Evolutionary conservation across 495 filamentous ascomycete species (phyloP), one percentile per base, ranked within the genome.

Genomic region (Penicillium desertorum): DNA sequence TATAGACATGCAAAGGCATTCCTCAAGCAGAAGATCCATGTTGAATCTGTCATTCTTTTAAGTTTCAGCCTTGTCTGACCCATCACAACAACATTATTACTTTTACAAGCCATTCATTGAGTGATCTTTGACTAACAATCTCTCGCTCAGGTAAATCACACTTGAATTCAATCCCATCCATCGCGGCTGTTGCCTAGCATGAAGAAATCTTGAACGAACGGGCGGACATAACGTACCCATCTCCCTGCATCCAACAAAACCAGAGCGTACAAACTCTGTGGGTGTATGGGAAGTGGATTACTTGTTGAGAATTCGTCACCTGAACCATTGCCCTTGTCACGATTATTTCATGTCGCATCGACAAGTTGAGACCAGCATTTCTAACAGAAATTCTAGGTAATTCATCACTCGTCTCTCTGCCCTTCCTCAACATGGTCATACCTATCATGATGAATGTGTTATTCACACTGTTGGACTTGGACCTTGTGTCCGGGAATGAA

Each of bases 1-100:
- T 81, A 36, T 78, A 78, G 81, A 92, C 86, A 87, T 79, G 85
- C 84, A 87, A 65, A 91, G 89, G 92, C 90, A 96, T 96, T 96
- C 92, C 92, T 96, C 92, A 87, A 88, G 81, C 92, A 82, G 86
- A 96, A 95, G 77, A 83, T 73, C 70, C 67, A 86, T 95, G 90
- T 93, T 80, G 91, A 95, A 81, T 81, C 81, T 84, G 86, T 90
- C 84, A 76, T 71, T 81, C 25, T 72, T 65, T 71, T 69, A 87
- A 88, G 91, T 96, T 95, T 96, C 92, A 96, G 91, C 92, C 92
- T 96, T 96, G 92, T 96, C 91, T 96, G 92, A 96, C 79, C 53
- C 52, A 62, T 60, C 59, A 47, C 52, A 57, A 45, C 56, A 54
- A 46, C 52, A 64, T 57, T 61, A 64, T 67, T 42, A 59, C 56